phyloP scores from a whole-genome alignment of 352 stramenopile species.

The Blastocystis sp. region DNA sequence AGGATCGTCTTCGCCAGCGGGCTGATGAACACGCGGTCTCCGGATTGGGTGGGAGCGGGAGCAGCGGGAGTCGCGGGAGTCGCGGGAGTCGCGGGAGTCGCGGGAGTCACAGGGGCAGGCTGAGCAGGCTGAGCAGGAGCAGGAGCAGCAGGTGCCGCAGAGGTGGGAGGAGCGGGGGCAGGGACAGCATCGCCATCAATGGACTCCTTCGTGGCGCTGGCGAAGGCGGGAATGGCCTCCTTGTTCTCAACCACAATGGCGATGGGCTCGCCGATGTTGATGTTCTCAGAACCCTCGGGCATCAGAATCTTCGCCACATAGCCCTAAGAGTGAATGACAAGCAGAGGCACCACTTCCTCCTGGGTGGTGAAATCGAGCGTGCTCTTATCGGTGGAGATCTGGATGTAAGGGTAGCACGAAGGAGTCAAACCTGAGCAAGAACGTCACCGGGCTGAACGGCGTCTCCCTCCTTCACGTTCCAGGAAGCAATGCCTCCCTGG shows the following conservation, averaged over 20 bases:
- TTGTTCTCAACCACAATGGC: conserved; percentile 79
- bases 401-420: background rate
- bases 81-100: background rate
- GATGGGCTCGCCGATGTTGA: conserved; percentile 77
- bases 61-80: conserved; percentile 65
- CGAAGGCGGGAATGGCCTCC: conserved; percentile 75
- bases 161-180: conserved; percentile 40
- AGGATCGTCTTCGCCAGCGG: conserved; percentile 47
- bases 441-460: conserved; percentile 73
- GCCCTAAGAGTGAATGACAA: conserved; percentile 72
- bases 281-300: conserved; percentile 73
- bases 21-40: conserved; percentile 69
- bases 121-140: background rate
- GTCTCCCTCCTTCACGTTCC: conserved; percentile 72
- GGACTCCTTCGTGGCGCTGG: conserved; percentile 72
- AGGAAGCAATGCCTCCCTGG: conserved; percentile 69
- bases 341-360: conserved; percentile 52
- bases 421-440: conserved; percentile 71
- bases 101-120: background rate
- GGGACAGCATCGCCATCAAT: conserved; percentile 70
- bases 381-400: conserved; percentile 71
- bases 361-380: conserved; percentile 71
- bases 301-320: conserved; percentile 82
- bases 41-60: conserved; percentile 70
- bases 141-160: conserved; percentile 25